Conservation (phyloP, 768 basidiomycete genomes). For the Leucosporidium yakuticum region DNA sequence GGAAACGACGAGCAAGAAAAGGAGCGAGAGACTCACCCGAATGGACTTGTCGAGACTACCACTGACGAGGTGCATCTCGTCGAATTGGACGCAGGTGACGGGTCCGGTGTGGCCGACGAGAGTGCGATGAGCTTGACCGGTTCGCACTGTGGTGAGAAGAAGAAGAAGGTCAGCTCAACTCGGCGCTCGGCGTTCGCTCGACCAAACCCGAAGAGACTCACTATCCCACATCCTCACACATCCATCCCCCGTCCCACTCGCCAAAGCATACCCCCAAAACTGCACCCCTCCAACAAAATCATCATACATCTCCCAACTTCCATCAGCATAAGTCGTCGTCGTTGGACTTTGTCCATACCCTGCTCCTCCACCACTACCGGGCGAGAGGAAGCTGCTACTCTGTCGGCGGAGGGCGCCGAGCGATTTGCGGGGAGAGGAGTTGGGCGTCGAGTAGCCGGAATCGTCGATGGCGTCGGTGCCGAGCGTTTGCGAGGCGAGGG, state of each 20-base stretch:
- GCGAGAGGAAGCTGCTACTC: conserved; percentile 46
- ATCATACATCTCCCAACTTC: conserved; percentile 88
- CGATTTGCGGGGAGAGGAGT: conserved; percentile 20
- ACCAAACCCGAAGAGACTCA: conserved; percentile 55
- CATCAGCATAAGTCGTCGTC: conserved; percentile 80
- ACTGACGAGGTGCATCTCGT: conserved; percentile 86
- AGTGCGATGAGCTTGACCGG: conserved; percentile 91
- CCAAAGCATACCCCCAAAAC: conserved; percentile 97
- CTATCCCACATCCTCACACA: conserved; percentile 99
- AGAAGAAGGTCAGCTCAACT: background rate
- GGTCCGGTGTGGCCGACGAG: conserved; percentile 87
- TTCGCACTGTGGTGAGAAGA: conserved; percentile 63
- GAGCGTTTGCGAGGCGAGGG: conserved; percentile 46
- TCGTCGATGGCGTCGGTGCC: background rate
- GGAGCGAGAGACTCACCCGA: conserved; percentile 53
- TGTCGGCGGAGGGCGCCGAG: conserved; percentile 38
- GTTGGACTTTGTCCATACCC: conserved; percentile 60
- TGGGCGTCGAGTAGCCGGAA: background rate
- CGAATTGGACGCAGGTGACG: conserved; percentile 88
- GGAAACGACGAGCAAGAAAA: background rate
- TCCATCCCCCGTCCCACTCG: conserved; percentile 94
- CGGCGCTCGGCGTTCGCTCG: too few species aligned
- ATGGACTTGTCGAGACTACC: conserved; percentile 92
- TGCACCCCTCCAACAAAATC: conserved; percentile 97
- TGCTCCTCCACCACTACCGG: conserved; percentile 14